A percentile compares a stretch with the other conserved stretches of the same genome.
These are phyloP conservation scores for Citeromyces siamensis DNA, from an alignment of 1,139 yeast genomes.

Conservation along the genomic window DNA sequence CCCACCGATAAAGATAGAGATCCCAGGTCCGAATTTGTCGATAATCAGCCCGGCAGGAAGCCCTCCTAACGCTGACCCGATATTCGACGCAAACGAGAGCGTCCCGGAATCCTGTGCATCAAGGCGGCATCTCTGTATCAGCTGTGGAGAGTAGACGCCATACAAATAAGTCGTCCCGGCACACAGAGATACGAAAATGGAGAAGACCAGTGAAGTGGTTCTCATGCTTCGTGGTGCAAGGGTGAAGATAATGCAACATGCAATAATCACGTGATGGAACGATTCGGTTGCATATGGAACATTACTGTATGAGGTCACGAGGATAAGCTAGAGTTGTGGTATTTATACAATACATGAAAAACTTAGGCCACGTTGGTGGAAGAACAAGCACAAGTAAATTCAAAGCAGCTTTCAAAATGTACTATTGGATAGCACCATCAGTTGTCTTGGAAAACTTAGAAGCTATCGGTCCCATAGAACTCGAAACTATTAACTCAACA, in stretches of 20 bases:
- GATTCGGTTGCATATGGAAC: not conserved
- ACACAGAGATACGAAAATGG: constrained; percentile 29
- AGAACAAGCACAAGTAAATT: constrained; percentile 18
- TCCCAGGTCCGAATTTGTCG: constrained; percentile 44
- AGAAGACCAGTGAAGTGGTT: constrained; percentile 13
- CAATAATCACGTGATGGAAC: not conserved
- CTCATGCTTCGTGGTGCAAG: constrained; percentile 8
- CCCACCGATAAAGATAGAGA: constrained; percentile 43
- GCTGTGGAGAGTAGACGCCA: constrained; percentile 64
- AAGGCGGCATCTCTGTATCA: constrained; percentile 41
- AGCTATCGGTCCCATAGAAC: constrained; percentile 56
- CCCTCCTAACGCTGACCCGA: constrained; percentile 61
- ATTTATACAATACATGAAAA: not conserved
- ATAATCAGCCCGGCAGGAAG: constrained; percentile 56
- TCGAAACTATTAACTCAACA: constrained; percentile 55
- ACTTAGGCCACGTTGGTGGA: not conserved
- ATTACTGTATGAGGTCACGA: not conserved
- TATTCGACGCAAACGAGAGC: constrained; percentile 44
- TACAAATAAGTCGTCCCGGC: constrained; percentile 67
- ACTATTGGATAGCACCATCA: constrained; percentile 76
- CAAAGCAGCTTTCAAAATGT: constrained; percentile 39
- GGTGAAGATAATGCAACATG: not conserved
- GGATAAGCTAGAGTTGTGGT: not conserved
- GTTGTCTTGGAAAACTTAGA: constrained; percentile 77
- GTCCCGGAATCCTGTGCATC: constrained; percentile 52